Percentiles rank a stretch among this genome's conserved stretches.
Conservation (phyloP, 257 asterid genomes). For the Plectranthus barbatus region DNA sequence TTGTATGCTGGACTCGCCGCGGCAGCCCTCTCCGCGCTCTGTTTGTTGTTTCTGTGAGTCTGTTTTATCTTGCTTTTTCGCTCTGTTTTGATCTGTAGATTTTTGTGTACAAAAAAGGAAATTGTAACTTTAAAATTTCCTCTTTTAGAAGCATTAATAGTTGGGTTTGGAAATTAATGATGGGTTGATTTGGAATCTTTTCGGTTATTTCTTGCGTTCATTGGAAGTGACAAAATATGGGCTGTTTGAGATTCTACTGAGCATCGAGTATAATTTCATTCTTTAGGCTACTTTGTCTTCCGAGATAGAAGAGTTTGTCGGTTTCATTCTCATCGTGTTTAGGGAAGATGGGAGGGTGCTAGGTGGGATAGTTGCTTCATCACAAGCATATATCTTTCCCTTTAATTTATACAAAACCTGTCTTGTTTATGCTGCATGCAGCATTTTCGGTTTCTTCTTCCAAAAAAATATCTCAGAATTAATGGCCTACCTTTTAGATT, state of each 20-base stretch:
- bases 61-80: neutral
- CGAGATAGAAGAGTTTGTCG: neutral
- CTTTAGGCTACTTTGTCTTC: neutral
- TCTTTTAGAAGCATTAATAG: neutral
- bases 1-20: constrained; percentile 67
- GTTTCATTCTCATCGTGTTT: no score
- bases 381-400: neutral
- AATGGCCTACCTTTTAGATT: neutral
- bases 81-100: neutral
- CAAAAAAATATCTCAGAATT: neutral
- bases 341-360: no score
- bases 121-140: neutral
- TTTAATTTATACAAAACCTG: neutral
- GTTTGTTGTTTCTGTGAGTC: constrained; percentile 65
- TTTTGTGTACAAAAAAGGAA: neutral
- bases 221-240: no score
- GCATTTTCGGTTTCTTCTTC: neutral
- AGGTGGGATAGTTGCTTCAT: neutral
- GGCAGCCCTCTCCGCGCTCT: constrained; percentile 74
- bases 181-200: neutral
- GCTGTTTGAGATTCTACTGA: no score
- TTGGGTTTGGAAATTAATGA: neutral
- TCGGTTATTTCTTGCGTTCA: no score
- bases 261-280: neutral
- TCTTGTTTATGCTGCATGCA: neutral